Evolutionary conservation across 2,329 filamentous ascomycete genomes (phyloP), one percentile per base, ranked within the genome.

Genomic region (Fusarium subtropicale): DNA sequence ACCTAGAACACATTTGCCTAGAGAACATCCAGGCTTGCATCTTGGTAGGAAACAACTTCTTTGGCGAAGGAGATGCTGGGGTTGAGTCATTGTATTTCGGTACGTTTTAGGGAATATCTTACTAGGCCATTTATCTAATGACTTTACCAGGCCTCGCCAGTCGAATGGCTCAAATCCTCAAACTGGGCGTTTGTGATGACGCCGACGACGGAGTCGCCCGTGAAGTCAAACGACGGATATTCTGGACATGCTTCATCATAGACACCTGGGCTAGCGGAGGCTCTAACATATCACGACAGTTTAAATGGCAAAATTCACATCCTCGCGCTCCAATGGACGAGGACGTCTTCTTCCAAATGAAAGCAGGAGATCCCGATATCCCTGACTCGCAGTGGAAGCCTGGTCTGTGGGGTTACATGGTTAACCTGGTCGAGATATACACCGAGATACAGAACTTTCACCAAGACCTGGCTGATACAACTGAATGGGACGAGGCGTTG

Each of bases 221-320:
- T 11, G 78, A 80, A 55, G 67, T 68, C 3, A 79, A 79, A 44
- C 60, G 69, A 10, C 72, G 78, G 10, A 67, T 78, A 42, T 80
- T 75, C 66, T 80, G 78, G 78, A 76, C 71, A 7, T 75, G 71
- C 28, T 79, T 76, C 44, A 74, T 80, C 5, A 74, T 78, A 44
- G 78, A 80, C 44, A 73, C 72, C 6, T 80, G 78, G 78, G 73
- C 76, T 16, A 79, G 77, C 44, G 75, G 74, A 5, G 78, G 78
- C 4, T 73, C 73, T 20, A 71, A 74, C 54, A 13, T 74, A 7
- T 65, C 69, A 8, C 71, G 73, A 1, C 77, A 79, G 48, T 76
- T 79, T 22, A 57, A 50, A 45, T 68, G 61, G 56, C 64, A 67
- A 16, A 39, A 48, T 2, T 58, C 53, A 3, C 60, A 58, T 18